Conservation (phyloP, 306 rosid genomes). For the Dalbergia cochinchinensis region DNA sequence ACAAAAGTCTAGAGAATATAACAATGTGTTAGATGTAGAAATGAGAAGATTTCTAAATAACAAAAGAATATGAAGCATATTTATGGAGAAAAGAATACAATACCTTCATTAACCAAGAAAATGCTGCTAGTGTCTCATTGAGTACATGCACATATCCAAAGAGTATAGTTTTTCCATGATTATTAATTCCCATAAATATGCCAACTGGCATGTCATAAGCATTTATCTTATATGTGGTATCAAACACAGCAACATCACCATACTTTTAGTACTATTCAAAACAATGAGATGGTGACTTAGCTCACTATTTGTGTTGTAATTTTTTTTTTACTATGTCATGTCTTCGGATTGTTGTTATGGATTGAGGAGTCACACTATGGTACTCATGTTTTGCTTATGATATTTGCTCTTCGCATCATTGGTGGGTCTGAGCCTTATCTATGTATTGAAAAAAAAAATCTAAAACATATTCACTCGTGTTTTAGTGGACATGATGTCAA, state of each 20-base stretch:
- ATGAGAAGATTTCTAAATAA: background rate
- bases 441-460: too few species aligned
- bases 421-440: too few species aligned
- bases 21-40: too few species aligned
- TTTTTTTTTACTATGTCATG: too few species aligned
- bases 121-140: background rate
- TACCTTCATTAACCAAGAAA: background rate
- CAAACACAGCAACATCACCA: constrained; percentile 5
- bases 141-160: background rate
- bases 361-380: too few species aligned
- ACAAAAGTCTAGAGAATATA: background rate
- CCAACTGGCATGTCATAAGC: background rate
- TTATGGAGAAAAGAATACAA: background rate
- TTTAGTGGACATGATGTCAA: too few species aligned
- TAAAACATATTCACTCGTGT: too few species aligned
- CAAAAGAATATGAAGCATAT: too few species aligned
- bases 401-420: too few species aligned
- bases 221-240: constrained; percentile 7
- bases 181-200: background rate
- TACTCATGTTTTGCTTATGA: too few species aligned
- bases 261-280: background rate
- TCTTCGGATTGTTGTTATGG: too few species aligned
- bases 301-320: too few species aligned
- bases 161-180: background rate
- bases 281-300: background rate